phyloP scores from a whole-genome alignment of 352 stramenopile genomes.

The Phytopythium montanum region DNA sequence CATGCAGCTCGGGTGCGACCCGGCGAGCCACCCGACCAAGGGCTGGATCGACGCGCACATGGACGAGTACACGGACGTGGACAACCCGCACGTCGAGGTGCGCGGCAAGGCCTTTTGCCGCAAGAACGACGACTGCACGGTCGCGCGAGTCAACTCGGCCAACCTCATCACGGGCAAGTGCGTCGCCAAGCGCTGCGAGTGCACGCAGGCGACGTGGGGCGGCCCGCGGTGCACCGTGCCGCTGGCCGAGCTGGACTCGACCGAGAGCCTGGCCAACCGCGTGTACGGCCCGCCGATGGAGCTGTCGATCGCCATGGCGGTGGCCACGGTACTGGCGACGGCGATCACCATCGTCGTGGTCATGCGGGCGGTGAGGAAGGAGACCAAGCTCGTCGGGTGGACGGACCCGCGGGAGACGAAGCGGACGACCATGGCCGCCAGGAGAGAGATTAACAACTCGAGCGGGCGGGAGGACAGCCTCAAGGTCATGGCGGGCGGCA shows the following conservation, averaged over 20 bases:
- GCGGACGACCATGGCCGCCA: background rate
- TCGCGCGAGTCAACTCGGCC: conserved; percentile 20
- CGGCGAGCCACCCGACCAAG: conserved; percentile 41
- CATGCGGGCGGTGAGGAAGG: background rate
- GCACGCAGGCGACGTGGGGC: conserved; percentile 41
- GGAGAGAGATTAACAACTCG: background rate
- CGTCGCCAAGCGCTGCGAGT: conserved; percentile 40
- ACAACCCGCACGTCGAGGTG: conserved; percentile 39
- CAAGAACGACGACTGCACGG: conserved; percentile 44
- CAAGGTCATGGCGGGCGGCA: background rate
- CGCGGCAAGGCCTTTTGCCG: conserved; percentile 39
- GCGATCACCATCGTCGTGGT: background rate
- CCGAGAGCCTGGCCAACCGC: conserved; percentile 2
- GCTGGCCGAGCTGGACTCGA: background rate
- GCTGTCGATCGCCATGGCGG: conserved; percentile 20
- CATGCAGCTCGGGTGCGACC: conserved; percentile 54
- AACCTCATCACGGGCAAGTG: conserved; percentile 39
- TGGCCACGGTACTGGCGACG: conserved; percentile 14
- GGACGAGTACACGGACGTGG: conserved; percentile 49
- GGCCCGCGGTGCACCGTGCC: conserved; percentile 14
- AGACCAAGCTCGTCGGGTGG: background rate
- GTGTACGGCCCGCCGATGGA: conserved; percentile 32
- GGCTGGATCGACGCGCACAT: conserved; percentile 56
- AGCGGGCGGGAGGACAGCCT: background rate
- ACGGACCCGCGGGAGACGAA: background rate